These are phyloP conservation scores for Triticum urartu DNA, from an alignment of 176 grass and related monocot genomes.

Conservation along the genomic window DNA sequence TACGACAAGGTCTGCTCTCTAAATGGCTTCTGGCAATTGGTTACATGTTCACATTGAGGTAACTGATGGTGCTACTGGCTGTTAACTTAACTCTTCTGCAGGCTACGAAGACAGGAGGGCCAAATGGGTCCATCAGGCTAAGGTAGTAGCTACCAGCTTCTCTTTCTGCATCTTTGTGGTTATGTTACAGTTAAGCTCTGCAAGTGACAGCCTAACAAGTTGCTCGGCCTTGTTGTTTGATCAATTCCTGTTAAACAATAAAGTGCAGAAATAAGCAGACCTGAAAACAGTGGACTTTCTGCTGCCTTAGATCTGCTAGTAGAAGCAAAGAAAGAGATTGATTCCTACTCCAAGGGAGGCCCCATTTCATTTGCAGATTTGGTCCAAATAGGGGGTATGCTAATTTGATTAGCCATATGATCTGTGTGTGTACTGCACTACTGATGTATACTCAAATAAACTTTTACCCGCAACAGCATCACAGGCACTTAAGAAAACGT, in stretches of 20 bases:
- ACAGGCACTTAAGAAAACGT: constrained; percentile 79
- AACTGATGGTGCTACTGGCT: neutral
- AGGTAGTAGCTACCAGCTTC: constrained; percentile 48
- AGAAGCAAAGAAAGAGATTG: constrained; percentile 82
- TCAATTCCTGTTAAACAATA: constrained; percentile 35
- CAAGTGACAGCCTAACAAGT: neutral
- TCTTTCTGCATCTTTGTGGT: neutral
- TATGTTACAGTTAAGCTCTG: neutral
- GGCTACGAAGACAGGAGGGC: constrained; percentile 91
- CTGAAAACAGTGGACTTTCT: constrained; percentile 87
- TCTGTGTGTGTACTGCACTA: neutral
- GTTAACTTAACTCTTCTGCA: constrained; percentile 41
- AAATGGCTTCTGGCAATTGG: neutral
- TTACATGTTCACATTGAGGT: too few species aligned
- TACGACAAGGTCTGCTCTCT: constrained; percentile 80
- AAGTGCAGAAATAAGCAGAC: constrained; percentile 93
- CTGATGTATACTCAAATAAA: neutral
- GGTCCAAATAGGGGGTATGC: constrained; percentile 67
- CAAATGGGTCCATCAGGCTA: constrained; percentile 96
- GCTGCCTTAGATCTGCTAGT: constrained; percentile 64
- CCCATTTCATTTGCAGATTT: constrained; percentile 87
- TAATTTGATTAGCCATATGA: neutral
- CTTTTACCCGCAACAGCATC: constrained; percentile 66
- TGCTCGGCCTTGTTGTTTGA: neutral
- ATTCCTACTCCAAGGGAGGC: constrained; percentile 84